Evolutionary conservation across 2,329 filamentous ascomycete species (phyloP).

Genomic region (Penicillium hesseltinei): DNA sequence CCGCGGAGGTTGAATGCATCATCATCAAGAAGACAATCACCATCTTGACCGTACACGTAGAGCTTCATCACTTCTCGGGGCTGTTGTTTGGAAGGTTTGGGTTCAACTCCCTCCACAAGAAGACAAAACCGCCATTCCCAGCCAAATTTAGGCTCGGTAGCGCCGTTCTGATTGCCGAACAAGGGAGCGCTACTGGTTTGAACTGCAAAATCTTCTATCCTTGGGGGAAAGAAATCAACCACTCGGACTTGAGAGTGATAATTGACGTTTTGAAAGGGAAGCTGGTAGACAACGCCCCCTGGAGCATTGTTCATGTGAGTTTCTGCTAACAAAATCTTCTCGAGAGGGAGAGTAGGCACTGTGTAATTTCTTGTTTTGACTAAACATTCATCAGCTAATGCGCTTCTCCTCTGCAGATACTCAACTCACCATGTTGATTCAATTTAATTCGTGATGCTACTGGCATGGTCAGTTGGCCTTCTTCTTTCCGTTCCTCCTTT

Average conservation of each 20-base stretch:
- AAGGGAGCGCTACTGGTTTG: conserved; percentile 50
- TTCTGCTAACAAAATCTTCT: conserved; percentile 51
- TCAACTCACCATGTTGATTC: conserved; percentile 46
- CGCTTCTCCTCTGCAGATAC: neutral
- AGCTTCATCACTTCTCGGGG: conserved; percentile 60
- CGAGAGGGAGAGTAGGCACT: conserved; percentile 40
- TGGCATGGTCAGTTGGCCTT: conserved; percentile 27
- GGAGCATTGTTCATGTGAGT: conserved; percentile 48
- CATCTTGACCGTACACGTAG: conserved; percentile 62
- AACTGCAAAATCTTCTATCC: conserved; percentile 68
- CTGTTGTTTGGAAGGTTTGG: conserved; percentile 34
- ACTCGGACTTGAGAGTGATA: conserved; percentile 72
- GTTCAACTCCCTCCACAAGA: conserved; percentile 67
- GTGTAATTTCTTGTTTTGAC: conserved; percentile 50
- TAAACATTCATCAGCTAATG: conserved; percentile 22
- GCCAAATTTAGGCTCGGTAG: neutral
- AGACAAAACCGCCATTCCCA: conserved; percentile 89
- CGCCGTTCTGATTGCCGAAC: conserved; percentile 19
- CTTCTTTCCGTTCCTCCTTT: conserved; percentile 32
- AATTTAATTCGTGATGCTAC: conserved; percentile 29
- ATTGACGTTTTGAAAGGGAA: conserved; percentile 73
- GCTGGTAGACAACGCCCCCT: conserved; percentile 42
- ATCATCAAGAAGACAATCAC: conserved; percentile 56
- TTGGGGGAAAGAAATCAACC: conserved; percentile 72
- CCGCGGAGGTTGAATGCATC: conserved; percentile 57